Evolutionary conservation across 1,284 basidiomycete species (phyloP).

Genomic region (Fomitopsis pinicola): DNA sequence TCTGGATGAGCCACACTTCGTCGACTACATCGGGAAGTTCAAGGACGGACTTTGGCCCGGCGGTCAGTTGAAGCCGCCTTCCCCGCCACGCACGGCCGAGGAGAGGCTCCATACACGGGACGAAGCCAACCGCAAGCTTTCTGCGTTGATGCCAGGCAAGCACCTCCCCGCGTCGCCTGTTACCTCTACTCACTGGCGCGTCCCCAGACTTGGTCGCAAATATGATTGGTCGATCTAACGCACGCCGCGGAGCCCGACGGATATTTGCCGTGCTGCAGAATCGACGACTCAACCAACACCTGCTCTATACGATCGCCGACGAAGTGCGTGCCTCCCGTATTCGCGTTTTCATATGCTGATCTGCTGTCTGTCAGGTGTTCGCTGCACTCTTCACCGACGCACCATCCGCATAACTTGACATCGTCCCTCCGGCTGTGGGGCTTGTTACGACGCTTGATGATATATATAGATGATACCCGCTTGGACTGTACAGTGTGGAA

Average conservation of each 20-base stretch:
- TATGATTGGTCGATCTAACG: slow-evolving; percentile 94
- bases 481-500: not conserved
- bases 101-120: slow-evolving; percentile 80
- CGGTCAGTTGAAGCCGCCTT: slow-evolving; percentile 63
- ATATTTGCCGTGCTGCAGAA: slow-evolving; percentile 94
- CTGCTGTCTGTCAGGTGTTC: slow-evolving; percentile 15
- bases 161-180: not conserved
- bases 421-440: not conserved
- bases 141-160: slow-evolving; percentile 84
- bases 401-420: not conserved
- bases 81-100: slow-evolving; percentile 65
- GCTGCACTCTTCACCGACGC: slow-evolving; percentile 21
- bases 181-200: not conserved
- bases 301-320: slow-evolving; percentile 83
- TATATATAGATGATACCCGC: not conserved
- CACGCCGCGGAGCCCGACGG: slow-evolving; percentile 83
- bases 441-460: not conserved
- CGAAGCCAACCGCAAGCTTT: slow-evolving; percentile 85
- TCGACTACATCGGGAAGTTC: slow-evolving; percentile 63
- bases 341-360: not conserved
- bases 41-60: slow-evolving; percentile 80
- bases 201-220: slow-evolving; percentile 84
- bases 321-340: slow-evolving; percentile 49
- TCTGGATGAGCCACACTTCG: slow-evolving; percentile 63
- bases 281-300: slow-evolving; percentile 86